A percentile compares a stretch with the other conserved stretches of the same genome.
Conservation (phyloP, 441 rosid species). For the Arabidopsis lyrata region DNA sequence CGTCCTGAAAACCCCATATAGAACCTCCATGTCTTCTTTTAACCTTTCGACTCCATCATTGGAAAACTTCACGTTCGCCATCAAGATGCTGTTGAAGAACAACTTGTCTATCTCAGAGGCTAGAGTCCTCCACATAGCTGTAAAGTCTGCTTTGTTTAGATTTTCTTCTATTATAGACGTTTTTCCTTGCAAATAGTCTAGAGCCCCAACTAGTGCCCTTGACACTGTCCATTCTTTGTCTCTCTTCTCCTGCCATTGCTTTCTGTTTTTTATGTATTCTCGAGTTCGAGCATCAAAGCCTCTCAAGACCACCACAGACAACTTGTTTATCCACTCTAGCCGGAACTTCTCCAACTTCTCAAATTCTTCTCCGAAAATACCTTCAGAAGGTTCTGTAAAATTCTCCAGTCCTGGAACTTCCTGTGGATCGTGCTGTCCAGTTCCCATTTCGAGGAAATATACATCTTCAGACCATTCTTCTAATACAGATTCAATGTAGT, state of each 20-base stretch:
- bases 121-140: constrained; percentile 75
- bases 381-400: constrained; percentile 46
- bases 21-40: constrained; percentile 61
- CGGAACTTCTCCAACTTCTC: constrained; percentile 67
- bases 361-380: constrained; percentile 67
- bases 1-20: constrained; percentile 73
- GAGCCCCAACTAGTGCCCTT: constrained; percentile 67
- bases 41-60: constrained; percentile 71
- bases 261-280: constrained; percentile 82
- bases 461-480: constrained; percentile 89
- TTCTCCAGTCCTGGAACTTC: constrained; percentile 43
- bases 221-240: constrained; percentile 80
- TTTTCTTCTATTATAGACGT: constrained; percentile 60
- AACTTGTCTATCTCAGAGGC: constrained; percentile 70
- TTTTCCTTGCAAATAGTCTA: constrained; percentile 81
- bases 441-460: constrained; percentile 80
- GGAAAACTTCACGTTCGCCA: constrained; percentile 68
- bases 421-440: constrained; percentile 48
- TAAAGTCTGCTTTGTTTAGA: constrained; percentile 71
- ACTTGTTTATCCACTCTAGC: constrained; percentile 79
- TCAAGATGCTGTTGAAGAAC: constrained; percentile 64
- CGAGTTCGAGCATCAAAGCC: constrained; percentile 80
- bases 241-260: constrained; percentile 78
- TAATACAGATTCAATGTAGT: constrained; percentile 68
- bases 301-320: constrained; percentile 74